Conservation (phyloP, 2,329 filamentous ascomycete species). For the Aspergillus sp. region DNA sequence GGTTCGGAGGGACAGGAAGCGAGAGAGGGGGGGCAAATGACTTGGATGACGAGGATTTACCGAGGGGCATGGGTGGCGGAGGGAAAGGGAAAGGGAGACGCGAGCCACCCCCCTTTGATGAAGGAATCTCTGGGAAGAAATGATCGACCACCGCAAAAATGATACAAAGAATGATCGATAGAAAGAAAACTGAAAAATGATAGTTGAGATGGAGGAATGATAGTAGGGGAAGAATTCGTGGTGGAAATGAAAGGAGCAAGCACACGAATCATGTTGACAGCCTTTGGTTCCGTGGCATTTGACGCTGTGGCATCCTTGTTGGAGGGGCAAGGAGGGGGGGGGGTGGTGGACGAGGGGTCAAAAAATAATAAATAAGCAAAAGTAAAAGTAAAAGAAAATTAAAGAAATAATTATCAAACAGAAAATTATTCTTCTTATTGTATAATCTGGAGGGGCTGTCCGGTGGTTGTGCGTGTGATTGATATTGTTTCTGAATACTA, state of each 20-base stretch:
- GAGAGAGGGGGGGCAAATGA: background rate
- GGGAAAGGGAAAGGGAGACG: background rate
- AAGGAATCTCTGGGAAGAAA: background rate
- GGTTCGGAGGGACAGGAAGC: background rate
- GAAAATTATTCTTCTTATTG: too few species aligned
- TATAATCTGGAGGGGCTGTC: background rate
- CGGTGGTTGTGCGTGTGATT: slow-evolving; percentile 5
- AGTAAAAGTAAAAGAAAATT: slow-evolving; percentile 3
- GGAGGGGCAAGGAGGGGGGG: slow-evolving; percentile 21
- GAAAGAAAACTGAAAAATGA: background rate
- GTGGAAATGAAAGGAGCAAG: slow-evolving; percentile 23
- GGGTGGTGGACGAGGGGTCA: slow-evolving; percentile 19
- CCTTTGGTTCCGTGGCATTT: slow-evolving; percentile 17
- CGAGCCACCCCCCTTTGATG: background rate
- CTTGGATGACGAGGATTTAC: slow-evolving; percentile 5
- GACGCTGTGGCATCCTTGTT: slow-evolving; percentile 17
- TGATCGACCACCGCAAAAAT: slow-evolving; percentile 7
- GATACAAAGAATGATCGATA: slow-evolving; percentile 10
- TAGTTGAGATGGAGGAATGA: slow-evolving; percentile 11
- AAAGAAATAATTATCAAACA: background rate
- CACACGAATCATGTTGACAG: slow-evolving; percentile 18
- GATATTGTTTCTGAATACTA: background rate
- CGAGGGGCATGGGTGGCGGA: background rate
- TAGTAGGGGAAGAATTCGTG: slow-evolving; percentile 10
- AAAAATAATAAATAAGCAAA: slow-evolving; percentile 2